Evolutionary conservation across 2,329 filamentous ascomycete genomes (phyloP), one percentile per base, ranked within the genome.

Genomic region (Pseudomassariella vexata): DNA sequence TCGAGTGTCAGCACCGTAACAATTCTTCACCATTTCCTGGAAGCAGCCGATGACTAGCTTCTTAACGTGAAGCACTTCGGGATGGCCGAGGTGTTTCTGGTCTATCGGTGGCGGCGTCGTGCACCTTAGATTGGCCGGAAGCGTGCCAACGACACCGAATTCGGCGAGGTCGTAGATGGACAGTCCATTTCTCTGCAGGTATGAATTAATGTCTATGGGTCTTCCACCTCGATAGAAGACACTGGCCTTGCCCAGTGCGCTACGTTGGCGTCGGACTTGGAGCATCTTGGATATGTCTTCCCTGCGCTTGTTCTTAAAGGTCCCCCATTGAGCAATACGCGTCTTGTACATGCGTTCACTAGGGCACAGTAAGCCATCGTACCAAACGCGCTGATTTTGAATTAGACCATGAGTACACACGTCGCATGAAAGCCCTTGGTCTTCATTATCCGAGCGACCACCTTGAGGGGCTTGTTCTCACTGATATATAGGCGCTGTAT

Each of bases 401-500:
- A n/a, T n/a, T n/a, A n/a, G n/a, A n/a, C n/a, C n/a, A n/a, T n/a
- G n/a, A n/a, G n/a, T n/a, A n/a, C n/a, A n/a, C n/a, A 48, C 45
- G 45, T 48, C 7, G 45, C 44, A 20, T 26, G 34, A 22, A 48
- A 44, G 10, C 42, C 45, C 27, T 42, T 43, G 16, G 35, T 33
- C 21, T 36, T 39, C 45, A 48, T 44, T 9, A 39, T 28, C 6
- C 38, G 36, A 26, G 43, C 42, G 17, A 48, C 26, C 16, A 45
- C 41, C 32, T 37, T 40, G 22, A 48, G 28, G 5, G 44, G 32
- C 28, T 39, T 41, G 17, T 46, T 44, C 29, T 45, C 34, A 16
- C 39, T 39, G 19, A 48, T 46, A 24, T 48, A 48, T n/a, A 48
- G 21, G 17, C 42, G 41, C 10, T 40, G 38, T 28, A 48, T 48